Evolutionary conservation across 2,329 filamentous ascomycete species (phyloP), one percentile per base, ranked within the genome.

Genomic region (Blastomyces parvus): DNA sequence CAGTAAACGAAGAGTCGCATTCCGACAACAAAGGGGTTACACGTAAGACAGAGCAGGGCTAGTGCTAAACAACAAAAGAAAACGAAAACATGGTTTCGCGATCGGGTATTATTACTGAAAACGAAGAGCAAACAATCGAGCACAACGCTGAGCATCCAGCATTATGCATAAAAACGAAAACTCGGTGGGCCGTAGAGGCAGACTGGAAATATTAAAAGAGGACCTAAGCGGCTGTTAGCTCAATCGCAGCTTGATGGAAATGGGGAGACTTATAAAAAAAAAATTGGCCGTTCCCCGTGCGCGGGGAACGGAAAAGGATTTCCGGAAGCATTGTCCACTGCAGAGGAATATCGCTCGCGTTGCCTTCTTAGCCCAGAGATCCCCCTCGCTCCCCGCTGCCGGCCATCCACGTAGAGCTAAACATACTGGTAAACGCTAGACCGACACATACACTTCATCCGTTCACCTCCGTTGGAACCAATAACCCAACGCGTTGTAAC

Each of bases 221-320:
- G 59, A 62, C 66, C 60, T 68, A 67, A 46, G 22, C 27, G 44
- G 70, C 70, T 76, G 74, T 77, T 74, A 68, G 67, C 52, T 62
- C 62, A 40, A 63, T 38, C 36, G 70, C 64, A 66, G 66, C 64
- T 58, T 55, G 5, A 2, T 27, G 7, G 36, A 62, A 62, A 22
- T 13, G 56, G 69, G 69, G 63, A 48, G 33, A 77, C 75, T 74
- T 77, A 77, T 77, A 74, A 72, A 72, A 75, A 74, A 75, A 75
- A 75, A 74, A 69, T 64, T 59, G 67, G 70, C 72, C 69, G 65
- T 67, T 67, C 69, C 68, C 66, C 46, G 64, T 56, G 61, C 63
- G 8, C 40, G 53, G 66, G 68, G 68, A 70, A 64, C 63, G 64
- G 62, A 52, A 52, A 38, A 38, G 44, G 14, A 56, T 61, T 30